Evolutionary conservation across 78 protist species (phyloP).

Genomic region (Polysphondylium violaceum): DNA sequence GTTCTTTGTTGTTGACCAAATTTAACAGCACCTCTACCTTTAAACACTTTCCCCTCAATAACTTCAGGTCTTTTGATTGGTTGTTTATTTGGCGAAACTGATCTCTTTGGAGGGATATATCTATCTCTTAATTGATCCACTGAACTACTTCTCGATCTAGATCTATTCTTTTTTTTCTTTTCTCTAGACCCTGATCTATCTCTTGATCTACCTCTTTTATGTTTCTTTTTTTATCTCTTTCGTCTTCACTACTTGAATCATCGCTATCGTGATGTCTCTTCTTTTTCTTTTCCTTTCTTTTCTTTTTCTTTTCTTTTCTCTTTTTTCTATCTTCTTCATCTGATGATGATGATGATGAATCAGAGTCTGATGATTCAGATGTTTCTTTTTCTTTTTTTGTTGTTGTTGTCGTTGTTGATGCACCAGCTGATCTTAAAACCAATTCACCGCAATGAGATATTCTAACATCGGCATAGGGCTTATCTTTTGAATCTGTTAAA

Average conservation of each 20-base stretch:
- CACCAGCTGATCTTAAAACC: conserved; percentile 9
- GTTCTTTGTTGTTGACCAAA: background rate
- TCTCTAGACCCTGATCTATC: conserved; percentile 16
- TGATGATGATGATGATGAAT: background rate
- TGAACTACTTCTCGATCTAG: conserved; percentile 55
- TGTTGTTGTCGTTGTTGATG: background rate
- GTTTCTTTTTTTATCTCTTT: background rate
- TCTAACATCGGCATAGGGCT: conserved; percentile 76
- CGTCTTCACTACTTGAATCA: background rate
- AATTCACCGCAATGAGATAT: conserved; percentile 84
- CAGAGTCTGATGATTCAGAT: background rate
- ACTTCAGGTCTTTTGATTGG: background rate
- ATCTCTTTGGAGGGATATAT: conserved; percentile 9
- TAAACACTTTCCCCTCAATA: background rate
- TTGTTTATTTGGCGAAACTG: background rate
- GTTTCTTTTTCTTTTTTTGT: background rate
- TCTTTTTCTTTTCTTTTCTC: conserved; percentile 15
- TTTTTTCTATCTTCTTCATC: conserved; percentile 38
- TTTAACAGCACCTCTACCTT: conserved; percentile 59
- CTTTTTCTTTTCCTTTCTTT: conserved; percentile 25
- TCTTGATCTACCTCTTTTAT: conserved; percentile 14
- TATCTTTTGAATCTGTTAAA: conserved; percentile 40
- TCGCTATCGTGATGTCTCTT: conserved; percentile 13
- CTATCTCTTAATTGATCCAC: conserved; percentile 58
- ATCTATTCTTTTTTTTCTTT: conserved; percentile 7